Percentiles rank a stretch among this genome's conserved stretches.
Evolutionary conservation across 116 monocot genomes (phyloP).

Genomic region (Zostera marina): DNA sequence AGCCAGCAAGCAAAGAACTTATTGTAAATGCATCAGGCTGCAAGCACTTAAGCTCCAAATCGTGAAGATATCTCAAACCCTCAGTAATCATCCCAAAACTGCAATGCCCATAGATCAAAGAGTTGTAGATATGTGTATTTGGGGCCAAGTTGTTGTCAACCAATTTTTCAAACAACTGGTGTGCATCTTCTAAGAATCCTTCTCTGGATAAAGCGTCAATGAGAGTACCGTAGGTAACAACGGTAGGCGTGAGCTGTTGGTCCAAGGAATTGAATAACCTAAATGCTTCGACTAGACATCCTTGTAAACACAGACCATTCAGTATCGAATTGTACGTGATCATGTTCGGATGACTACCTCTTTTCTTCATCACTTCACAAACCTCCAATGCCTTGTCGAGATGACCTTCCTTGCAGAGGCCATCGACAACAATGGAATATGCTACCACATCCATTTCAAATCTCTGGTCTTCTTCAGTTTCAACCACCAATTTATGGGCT

Average conservation of each 20-base stretch:
- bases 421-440: conserved; percentile 56
- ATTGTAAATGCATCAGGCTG: conserved; percentile 62
- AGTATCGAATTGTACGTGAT: conserved; percentile 68
- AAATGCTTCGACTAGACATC: conserved; percentile 71
- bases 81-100: conserved; percentile 46
- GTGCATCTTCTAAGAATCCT: conserved; percentile 67
- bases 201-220: conserved; percentile 60
- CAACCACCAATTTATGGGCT: conserved; percentile 38
- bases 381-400: conserved; percentile 71
- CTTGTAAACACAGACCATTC: conserved; percentile 61
- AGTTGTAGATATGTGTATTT: conserved; percentile 46
- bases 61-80: conserved; percentile 27
- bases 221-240: conserved; percentile 55
- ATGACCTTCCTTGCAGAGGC: conserved; percentile 63
- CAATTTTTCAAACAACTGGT: conserved; percentile 47
- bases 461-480: conserved; percentile 25
- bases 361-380: conserved; percentile 48
- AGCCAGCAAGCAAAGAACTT: conserved; percentile 61
- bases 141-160: conserved; percentile 38
- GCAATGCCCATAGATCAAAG: conserved; percentile 62
- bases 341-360: conserved; percentile 41
- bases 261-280: conserved; percentile 72
- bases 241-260: conserved; percentile 27
- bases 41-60: conserved; percentile 30
- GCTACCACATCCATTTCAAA: conserved; percentile 34